These are phyloP conservation scores for Globisporangium splendens DNA, from an alignment of 352 stramenopile genomes.

Conservation along the genomic window DNA sequence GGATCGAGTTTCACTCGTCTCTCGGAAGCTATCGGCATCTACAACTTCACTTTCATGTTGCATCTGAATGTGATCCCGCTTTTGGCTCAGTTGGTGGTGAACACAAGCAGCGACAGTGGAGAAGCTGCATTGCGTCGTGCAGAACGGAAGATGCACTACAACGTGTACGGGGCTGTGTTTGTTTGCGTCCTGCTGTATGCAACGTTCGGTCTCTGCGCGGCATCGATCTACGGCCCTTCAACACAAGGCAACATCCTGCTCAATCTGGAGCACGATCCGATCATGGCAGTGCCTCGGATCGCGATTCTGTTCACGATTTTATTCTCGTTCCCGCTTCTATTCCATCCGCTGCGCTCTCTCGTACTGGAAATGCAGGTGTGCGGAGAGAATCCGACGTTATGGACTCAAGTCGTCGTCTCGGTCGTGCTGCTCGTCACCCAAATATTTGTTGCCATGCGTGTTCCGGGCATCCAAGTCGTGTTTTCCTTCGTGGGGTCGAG, in stretches of 20 bases:
- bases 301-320: slow-evolving; percentile 71
- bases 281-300: slow-evolving; percentile 66
- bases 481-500: slow-evolving; percentile 78
- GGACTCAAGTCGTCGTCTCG: slow-evolving; percentile 33
- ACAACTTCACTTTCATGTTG: slow-evolving; percentile 85
- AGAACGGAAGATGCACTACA: slow-evolving; percentile 35
- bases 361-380: slow-evolving; percentile 54
- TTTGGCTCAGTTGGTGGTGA: slow-evolving; percentile 47
- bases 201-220: slow-evolving; percentile 56
- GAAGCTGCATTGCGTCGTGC: slow-evolving; percentile 18
- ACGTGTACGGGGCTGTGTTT: slow-evolving; percentile 40
- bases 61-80: slow-evolving; percentile 79
- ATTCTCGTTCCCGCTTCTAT: slow-evolving; percentile 71
- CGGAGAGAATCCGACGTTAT: slow-evolving; percentile 12
- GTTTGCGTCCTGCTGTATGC: slow-evolving; percentile 57
- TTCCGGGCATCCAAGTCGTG: slow-evolving; percentile 61
- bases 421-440: slow-evolving; percentile 40
- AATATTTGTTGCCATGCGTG: slow-evolving; percentile 45
- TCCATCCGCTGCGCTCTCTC: slow-evolving; percentile 63
- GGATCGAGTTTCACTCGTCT: slow-evolving; percentile 35
- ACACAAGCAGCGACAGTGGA: slow-evolving; percentile 6
- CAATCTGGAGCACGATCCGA: slow-evolving; percentile 66
- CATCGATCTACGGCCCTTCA: slow-evolving; percentile 51
- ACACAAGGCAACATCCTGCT: slow-evolving; percentile 77
- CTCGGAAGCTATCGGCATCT: slow-evolving; percentile 67